Evolutionary conservation across 768 basidiomycete genomes (phyloP).

Genomic region (Mrakia gelida): DNA sequence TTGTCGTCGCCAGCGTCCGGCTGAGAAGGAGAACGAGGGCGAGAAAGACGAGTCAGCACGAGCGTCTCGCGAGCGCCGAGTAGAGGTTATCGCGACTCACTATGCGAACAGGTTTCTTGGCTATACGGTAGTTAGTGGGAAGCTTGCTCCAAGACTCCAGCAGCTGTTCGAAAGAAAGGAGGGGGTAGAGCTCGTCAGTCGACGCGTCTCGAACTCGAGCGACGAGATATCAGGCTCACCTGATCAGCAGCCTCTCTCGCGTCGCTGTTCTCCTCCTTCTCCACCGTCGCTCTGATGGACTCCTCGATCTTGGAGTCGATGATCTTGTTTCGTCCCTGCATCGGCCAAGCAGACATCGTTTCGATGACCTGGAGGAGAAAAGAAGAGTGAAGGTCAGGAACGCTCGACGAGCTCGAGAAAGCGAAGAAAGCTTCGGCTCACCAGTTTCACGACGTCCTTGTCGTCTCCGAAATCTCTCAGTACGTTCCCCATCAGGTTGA

Average conservation of each 20-base stretch:
- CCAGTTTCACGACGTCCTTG: constrained; percentile 63
- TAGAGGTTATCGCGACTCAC: not conserved
- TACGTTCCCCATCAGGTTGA: constrained; percentile 84
- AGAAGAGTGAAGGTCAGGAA: not conserved
- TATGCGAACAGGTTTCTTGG: constrained; percentile 45
- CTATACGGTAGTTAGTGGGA: constrained; percentile 63
- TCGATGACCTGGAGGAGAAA: constrained; percentile 43
- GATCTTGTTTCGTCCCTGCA: constrained; percentile 83
- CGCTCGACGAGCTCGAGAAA: not conserved
- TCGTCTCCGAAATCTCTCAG: constrained; percentile 72
- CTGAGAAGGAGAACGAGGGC: not conserved
- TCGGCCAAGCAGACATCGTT: constrained; percentile 59
- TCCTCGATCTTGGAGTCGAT: constrained; percentile 72
- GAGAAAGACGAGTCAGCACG: not conserved
- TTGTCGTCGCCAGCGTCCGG: constrained; percentile 24
- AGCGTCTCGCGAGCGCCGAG: not conserved
- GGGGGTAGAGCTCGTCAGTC: not conserved
- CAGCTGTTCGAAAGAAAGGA: constrained; percentile 50
- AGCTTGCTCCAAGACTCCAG: constrained; percentile 67
- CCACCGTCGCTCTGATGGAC: constrained; percentile 56
- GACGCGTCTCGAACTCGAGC: not conserved
- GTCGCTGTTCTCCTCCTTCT: constrained; percentile 47
- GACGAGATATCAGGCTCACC: constrained; percentile 46
- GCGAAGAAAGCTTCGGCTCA: constrained; percentile 47
- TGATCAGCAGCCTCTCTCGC: constrained; percentile 60